Evolutionary conservation across 805 yeast species (phyloP).

Genomic region (Tetrapisispora iriomotensis): DNA sequence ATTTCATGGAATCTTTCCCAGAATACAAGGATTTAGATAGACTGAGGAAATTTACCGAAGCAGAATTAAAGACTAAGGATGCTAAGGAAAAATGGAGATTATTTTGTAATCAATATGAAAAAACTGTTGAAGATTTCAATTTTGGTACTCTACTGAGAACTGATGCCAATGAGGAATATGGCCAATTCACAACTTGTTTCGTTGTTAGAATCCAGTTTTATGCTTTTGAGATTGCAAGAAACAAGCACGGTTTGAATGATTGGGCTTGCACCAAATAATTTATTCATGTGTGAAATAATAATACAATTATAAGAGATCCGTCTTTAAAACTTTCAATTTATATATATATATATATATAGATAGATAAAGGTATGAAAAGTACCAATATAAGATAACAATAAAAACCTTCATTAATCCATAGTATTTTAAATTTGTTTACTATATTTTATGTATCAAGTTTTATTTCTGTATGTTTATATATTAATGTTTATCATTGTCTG

Average conservation of each 20-base stretch:
- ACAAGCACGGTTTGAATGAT: slow-evolving; percentile 81
- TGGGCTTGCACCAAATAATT: slow-evolving; percentile 49
- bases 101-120: slow-evolving; percentile 74
- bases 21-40: slow-evolving; percentile 59
- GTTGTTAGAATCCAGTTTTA: slow-evolving; percentile 91
- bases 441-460: too few species aligned
- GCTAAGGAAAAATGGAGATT: slow-evolving; percentile 90
- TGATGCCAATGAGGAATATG: slow-evolving; percentile 63
- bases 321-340: too few species aligned
- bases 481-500: too few species aligned
- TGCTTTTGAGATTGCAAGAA: slow-evolving; percentile 90
- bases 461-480: too few species aligned
- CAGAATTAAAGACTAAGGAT: slow-evolving; percentile 63
- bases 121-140: slow-evolving; percentile 76
- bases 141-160: slow-evolving; percentile 88
- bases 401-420: too few species aligned
- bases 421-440: too few species aligned
- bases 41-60: slow-evolving; percentile 56
- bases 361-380: too few species aligned
- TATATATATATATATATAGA: too few species aligned
- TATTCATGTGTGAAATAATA: too few species aligned
- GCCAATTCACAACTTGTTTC: slow-evolving; percentile 75
- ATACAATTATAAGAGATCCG: too few species aligned
- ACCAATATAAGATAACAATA: too few species aligned
- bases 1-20: slow-evolving; percentile 69